Evolutionary conservation across 352 stramenopile genomes (phyloP).

Genomic region (Pythium utonaiense): DNA sequence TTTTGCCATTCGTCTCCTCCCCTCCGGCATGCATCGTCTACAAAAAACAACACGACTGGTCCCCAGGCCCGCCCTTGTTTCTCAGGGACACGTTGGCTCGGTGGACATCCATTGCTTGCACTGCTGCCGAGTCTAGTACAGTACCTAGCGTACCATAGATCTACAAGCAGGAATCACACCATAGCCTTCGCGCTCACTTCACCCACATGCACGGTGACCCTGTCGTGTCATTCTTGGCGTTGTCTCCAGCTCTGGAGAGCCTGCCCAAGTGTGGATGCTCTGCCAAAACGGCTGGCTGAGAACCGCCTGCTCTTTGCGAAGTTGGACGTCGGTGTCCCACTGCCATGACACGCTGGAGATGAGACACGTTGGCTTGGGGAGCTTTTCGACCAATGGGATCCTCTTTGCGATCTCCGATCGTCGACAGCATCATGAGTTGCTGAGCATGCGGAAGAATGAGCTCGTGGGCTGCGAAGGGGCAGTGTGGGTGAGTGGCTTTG

Average conservation of each 20-base stretch:
- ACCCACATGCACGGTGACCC: no score
- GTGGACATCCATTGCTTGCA: no score
- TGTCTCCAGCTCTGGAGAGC: no score
- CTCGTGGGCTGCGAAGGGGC: not conserved
- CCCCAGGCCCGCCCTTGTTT: no score
- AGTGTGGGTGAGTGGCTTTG: not conserved
- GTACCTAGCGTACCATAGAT: no score
- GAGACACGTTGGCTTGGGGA: not conserved
- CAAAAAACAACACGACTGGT: no score
- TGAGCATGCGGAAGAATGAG: not conserved
- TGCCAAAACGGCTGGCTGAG: slow-evolving; percentile 11
- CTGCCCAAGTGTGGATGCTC: not conserved
- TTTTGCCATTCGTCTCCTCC: not conserved
- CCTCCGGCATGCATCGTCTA: not conserved
- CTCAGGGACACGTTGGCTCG: no score
- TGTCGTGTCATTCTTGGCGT: no score
- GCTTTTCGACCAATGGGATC: slow-evolving; percentile 5
- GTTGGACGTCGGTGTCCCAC: slow-evolving; percentile 7
- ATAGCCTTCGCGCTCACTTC: no score
- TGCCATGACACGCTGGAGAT: slow-evolving; percentile 17
- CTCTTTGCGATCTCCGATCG: not conserved
- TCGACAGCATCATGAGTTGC: not conserved
- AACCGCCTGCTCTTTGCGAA: slow-evolving; percentile 1
- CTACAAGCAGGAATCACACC: no score
- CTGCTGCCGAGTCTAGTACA: no score